Evolutionary conservation across 2,329 filamentous ascomycete genomes (phyloP), one percentile per base, ranked within the genome.

Genomic region (Lachnellula arida): DNA sequence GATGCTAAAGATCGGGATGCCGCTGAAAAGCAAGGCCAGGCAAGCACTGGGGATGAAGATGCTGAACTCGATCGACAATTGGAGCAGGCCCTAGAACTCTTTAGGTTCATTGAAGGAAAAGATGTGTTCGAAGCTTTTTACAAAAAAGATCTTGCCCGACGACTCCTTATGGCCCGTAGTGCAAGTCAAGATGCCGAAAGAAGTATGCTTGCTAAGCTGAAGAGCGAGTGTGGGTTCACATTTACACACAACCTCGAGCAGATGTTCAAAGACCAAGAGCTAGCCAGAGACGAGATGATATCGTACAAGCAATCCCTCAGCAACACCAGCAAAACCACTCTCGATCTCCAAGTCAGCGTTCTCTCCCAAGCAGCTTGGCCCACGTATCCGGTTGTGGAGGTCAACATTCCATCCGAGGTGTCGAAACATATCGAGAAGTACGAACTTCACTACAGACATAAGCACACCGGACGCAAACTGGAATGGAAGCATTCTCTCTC

Each of bases 71-170:
- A 96, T 67, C 84, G 88, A 39, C 94, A 97, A 70, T 79, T 99
- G 11, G 92, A 99, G 65, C 89, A 95, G 68, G 92, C 90, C 0
- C 78, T 99, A 2, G 93, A 97, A 71, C 78, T 99, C 4, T 99
- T 99, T 80, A 85, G 95, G 5, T 97, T 97, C 71, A 90, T 99
- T 35, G 87, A 97, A 68, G 94, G 94, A 62, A 99, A 99, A 71
- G 93, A 95, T 54, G 89, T 97, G 0, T 99, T 99, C 61, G 94
- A 99, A 71, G 93, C 94, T 1, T 99, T 99, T 70, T 99, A 99
- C 81, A 99, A 99, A 77, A 96, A 94, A 67, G 94, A 97, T 68
- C 80, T 99, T 50, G 93, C 95, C 1, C 83, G 92, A 15, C 83
- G 94, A 47, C 75, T 99, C 43, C 79, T 99, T 54, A 92, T 97